These are phyloP conservation scores for Trypanosoma conorhini DNA, from an alignment of 208 protist genomes.

Conservation along the genomic window DNA sequence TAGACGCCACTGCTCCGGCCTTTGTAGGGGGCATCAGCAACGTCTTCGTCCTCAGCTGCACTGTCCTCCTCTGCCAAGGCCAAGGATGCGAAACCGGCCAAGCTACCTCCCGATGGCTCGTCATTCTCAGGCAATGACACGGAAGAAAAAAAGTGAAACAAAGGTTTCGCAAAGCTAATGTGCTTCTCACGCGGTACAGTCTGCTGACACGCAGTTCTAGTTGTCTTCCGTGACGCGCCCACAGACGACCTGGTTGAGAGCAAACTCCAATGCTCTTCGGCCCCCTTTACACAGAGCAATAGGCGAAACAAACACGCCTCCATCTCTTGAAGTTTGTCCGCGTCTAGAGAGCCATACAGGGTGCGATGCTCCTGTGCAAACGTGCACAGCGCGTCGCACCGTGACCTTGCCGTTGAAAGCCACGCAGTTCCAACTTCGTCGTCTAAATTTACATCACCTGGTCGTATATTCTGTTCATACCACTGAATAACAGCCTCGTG, in stretches of 20 bases:
- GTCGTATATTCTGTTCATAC: neutral
- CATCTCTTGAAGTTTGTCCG: constrained; percentile 6
- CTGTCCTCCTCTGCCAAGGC: neutral
- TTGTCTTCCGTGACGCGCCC: neutral
- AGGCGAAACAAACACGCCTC: constrained; percentile 12
- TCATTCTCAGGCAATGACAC: neutral
- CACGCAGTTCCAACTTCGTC: constrained; percentile 1
- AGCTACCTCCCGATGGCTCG: neutral
- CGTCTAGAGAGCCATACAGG: constrained; percentile 19
- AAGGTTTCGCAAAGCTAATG: constrained; percentile 23
- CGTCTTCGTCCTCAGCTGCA: constrained; percentile 3
- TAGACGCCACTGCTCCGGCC: constrained; percentile 54
- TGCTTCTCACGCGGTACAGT: constrained; percentile 1
- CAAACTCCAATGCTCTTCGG: neutral
- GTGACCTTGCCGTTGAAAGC: neutral
- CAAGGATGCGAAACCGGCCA: neutral
- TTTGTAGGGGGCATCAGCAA: constrained; percentile 35
- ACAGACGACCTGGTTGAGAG: neutral
- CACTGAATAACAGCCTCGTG: constrained; percentile 18
- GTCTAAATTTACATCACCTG: neutral
- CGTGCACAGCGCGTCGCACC: constrained; percentile 1
- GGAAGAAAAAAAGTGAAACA: constrained; percentile 15
- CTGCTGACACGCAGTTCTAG: neutral
- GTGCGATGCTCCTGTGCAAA: constrained; percentile 12
- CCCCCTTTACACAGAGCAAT: constrained; percentile 1